phyloP scores from a whole-genome alignment of 169 alveolate species.

The Plasmodium gallinaceum region DNA sequence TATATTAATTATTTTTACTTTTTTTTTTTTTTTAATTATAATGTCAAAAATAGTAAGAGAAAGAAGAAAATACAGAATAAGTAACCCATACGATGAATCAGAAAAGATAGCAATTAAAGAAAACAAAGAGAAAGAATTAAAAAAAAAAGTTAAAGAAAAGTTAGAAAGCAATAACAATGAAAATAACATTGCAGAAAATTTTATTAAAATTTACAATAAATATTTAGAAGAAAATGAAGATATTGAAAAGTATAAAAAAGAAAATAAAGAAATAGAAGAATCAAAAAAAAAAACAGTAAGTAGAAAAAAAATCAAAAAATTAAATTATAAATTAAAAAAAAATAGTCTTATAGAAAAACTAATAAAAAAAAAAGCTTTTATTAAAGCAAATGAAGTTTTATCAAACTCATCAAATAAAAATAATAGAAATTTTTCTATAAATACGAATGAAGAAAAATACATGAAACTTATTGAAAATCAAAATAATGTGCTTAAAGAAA shows the following conservation, averaged over 20 bases:
- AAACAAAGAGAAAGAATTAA: conserved; percentile 16
- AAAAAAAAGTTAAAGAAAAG: not conserved
- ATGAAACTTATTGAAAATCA: not conserved
- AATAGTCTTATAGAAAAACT: conserved; percentile 63
- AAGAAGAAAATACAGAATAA: conserved; percentile 65
- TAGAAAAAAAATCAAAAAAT: conserved; percentile 66
- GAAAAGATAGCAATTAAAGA: conserved; percentile 12
- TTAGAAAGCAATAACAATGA: not conserved
- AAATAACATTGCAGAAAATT: conserved; percentile 27
- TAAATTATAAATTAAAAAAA: conserved; percentile 57
- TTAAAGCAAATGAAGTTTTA: conserved; percentile 14
- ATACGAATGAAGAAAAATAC: not conserved
- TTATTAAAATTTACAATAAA: conserved; percentile 40
- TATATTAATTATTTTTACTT: not conserved
- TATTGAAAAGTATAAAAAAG: conserved; percentile 34
- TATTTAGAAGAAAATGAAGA: conserved; percentile 41
- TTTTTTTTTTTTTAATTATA: not conserved
- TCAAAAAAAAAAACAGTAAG: conserved; percentile 29
- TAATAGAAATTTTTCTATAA: not conserved
- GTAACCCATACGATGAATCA: conserved; percentile 52
- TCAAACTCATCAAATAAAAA: conserved; percentile 2
- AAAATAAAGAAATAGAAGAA: conserved; percentile 51
- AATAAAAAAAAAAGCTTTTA: conserved; percentile 49
- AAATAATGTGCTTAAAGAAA: not conserved
- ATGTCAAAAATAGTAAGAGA: conserved; percentile 68